Percentiles rank a stretch among this genome's conserved stretches.
phyloP scores from a whole-genome alignment of 352 stramenopile genomes.

The Phytophthora citricola region DNA sequence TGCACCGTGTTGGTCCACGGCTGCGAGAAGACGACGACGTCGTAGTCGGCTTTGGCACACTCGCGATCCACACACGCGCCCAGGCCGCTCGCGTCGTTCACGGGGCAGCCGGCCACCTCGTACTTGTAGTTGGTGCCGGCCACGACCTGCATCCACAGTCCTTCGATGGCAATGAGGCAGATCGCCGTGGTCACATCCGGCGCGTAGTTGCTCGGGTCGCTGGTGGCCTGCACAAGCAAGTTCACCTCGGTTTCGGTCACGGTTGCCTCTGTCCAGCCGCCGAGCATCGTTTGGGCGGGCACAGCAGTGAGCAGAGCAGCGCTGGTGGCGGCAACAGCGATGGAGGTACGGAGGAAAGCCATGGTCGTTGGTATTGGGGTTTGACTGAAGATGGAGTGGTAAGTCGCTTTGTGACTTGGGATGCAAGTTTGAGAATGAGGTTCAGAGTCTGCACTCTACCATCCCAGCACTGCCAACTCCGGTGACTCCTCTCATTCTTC shows the following conservation, averaged over 20 bases:
- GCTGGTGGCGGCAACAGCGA: not conserved
- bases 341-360: constrained; percentile 11
- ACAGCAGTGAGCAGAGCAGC: constrained; percentile 15
- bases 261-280: constrained; percentile 26
- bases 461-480: not conserved
- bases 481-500: too few relatives aligned
- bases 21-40: constrained; percentile 48
- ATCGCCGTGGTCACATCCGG: constrained; percentile 39
- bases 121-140: constrained; percentile 65
- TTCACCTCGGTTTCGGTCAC: constrained; percentile 34
- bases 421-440: constrained; percentile 29
- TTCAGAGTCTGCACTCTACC: constrained; percentile 13
- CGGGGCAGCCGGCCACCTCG: constrained; percentile 46
- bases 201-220: constrained; percentile 42
- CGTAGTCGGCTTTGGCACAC: constrained; percentile 38
- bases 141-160: constrained; percentile 46
- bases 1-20: constrained; percentile 47
- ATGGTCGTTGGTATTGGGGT: constrained; percentile 4
- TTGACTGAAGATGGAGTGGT: not conserved
- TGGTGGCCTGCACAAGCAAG: constrained; percentile 39
- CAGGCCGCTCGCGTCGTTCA: constrained; percentile 40
- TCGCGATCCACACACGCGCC: constrained; percentile 42
- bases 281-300: constrained; percentile 25
- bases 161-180: constrained; percentile 48
- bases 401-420: constrained; percentile 18